A percentile compares a stretch with the other conserved stretches of the same genome.
Evolutionary conservation across 768 basidiomycete genomes (phyloP).

Genomic region (Termitomyces sp.): DNA sequence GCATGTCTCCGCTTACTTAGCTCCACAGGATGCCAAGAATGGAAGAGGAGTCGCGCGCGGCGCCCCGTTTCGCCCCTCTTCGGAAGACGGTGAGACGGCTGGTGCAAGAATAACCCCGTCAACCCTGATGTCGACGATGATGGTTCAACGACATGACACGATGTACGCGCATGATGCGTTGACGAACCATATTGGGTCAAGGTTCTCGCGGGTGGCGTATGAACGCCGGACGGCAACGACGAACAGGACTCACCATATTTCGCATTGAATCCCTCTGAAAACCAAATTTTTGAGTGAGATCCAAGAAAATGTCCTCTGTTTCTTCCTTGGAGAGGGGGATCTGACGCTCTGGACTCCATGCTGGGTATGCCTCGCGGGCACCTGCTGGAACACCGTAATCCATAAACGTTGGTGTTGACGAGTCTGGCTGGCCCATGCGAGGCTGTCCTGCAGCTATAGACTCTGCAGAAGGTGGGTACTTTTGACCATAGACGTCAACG

Average conservation of each 20-base stretch:
- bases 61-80: not conserved
- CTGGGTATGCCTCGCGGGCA: constrained; percentile 83
- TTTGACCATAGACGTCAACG: constrained; percentile 63
- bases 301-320: constrained; percentile 97
- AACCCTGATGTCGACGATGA: not conserved
- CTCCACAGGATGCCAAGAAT: not conserved
- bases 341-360: constrained; percentile 87
- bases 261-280: constrained; percentile 95
- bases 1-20: not conserved
- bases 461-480: constrained; percentile 70
- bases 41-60: constrained; percentile 5
- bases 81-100: not conserved
- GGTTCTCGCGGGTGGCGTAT: constrained; percentile 9
- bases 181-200: constrained; percentile 2
- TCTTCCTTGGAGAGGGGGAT: constrained; percentile 99
- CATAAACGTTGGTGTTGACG: constrained; percentile 67
- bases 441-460: constrained; percentile 49
- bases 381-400: constrained; percentile 54
- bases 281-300: constrained; percentile 97
- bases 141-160: not conserved
- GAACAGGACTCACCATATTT: constrained; percentile 66
- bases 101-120: not conserved
- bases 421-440: constrained; percentile 56
- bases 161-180: constrained; percentile 3
- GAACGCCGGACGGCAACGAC: constrained; percentile 1